Evolutionary conservation across 495 filamentous ascomycete species (phyloP), one percentile per base, ranked within the genome.

Genomic region (Penicillium steckii): DNA sequence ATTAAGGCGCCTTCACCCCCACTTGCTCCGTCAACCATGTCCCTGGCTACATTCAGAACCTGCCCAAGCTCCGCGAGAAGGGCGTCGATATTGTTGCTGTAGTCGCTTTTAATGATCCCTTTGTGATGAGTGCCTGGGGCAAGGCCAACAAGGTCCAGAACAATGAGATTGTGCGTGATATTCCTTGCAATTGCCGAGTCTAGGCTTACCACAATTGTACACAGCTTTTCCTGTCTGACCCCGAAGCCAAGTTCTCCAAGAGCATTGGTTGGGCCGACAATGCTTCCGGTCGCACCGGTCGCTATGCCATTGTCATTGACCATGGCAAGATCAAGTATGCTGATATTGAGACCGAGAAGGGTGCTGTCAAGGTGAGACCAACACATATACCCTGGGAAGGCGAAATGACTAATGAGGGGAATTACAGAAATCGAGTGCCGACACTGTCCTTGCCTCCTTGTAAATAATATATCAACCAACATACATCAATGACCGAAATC

Each of bases 101-200:
- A 49, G 83, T 95, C 60, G 88, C 90, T 18, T 89, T 74, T 76
- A 96, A 97, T 59, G 91, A 96, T 72, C 77, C 85, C 12, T 95
- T 82, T 62, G 92, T 97, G 48, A 95, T 95, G 90, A 84, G 83
- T 56, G 92, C 92, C 12, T 97, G 93, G 93, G 88, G 85, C 59
- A 96, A 96, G 80, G 93, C 90, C 23, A 95, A 96, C 68, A 75
- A 80, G 22, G 78, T 95, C 54, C 87, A 84, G 57, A 83, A 90
- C n/a, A 62, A 77, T 40, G 81, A 84, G 30, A 89, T 94, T 55
- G 88, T 92, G 67, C 60, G 84, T 77, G 23, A n/a, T n/a, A n/a
- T n/a, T n/a, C n/a, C n/a, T n/a, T n/a, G n/a, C n/a, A n/a, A n/a
- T n/a, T n/a, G n/a, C n/a, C n/a, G n/a, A n/a, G n/a, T n/a, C n/a